These are phyloP conservation scores for Ceratocystiopsis minuta DNA, from an alignment of 2,329 filamentous ascomycete species.

Conservation along the genomic window DNA sequence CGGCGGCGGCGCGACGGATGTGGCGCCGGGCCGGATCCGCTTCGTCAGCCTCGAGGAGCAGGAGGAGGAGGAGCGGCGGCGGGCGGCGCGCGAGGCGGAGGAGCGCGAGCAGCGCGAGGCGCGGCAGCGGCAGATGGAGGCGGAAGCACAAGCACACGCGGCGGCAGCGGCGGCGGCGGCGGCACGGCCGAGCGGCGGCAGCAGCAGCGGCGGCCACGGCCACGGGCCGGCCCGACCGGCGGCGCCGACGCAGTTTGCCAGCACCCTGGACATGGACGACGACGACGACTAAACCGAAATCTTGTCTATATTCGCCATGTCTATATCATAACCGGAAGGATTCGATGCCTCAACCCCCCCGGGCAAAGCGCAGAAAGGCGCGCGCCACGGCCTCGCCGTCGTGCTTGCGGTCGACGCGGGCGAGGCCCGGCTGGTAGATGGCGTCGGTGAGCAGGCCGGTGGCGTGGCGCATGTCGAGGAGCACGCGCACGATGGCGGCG, in stretches of 20 bases:
- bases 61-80: slow-evolving; percentile 33
- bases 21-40: slow-evolving; percentile 33
- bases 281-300: slow-evolving; percentile 1
- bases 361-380: slow-evolving; percentile 60
- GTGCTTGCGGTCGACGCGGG: slow-evolving; percentile 46
- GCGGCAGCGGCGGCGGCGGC: slow-evolving; percentile 21
- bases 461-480: slow-evolving; percentile 45
- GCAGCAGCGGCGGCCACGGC: not conserved
- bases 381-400: slow-evolving; percentile 62
- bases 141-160: slow-evolving; percentile 17
- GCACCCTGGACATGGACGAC: slow-evolving; percentile 10
- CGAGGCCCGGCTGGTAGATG: slow-evolving; percentile 49
- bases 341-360: no score
- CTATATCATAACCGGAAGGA: no score
- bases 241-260: slow-evolving; percentile 7
- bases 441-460: slow-evolving; percentile 53
- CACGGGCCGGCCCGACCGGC: slow-evolving; percentile 2
- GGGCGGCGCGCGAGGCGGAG: slow-evolving; percentile 18
- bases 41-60: slow-evolving; percentile 27
- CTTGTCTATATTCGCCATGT: no score
- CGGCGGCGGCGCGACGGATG: slow-evolving; percentile 10
- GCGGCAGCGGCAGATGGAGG: slow-evolving; percentile 24
- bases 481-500: slow-evolving; percentile 48
- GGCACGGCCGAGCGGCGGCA: not conserved
- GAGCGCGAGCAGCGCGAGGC: slow-evolving; percentile 26